Conservation (phyloP, 1,139 yeast genomes). For the Geotrichum reessii region DNA sequence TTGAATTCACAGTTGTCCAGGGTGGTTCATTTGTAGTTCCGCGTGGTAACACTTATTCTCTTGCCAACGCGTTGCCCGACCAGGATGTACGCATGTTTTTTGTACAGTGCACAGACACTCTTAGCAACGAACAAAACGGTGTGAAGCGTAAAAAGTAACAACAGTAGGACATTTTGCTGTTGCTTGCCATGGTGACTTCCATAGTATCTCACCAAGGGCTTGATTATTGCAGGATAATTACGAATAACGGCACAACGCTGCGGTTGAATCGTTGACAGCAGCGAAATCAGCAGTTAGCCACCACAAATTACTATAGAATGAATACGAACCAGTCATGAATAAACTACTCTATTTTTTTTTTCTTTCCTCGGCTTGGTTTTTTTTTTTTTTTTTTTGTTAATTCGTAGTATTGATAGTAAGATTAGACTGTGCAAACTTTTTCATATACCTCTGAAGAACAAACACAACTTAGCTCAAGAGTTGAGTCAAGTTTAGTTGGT, state of each 20-base stretch:
- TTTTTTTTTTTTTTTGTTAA: not conserved
- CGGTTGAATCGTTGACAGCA: not conserved
- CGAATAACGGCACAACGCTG: not conserved
- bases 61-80: constrained; percentile 48
- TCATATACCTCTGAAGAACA: no score
- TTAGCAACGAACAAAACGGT: constrained; percentile 17
- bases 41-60: constrained; percentile 64
- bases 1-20: constrained; percentile 53
- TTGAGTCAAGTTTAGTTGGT: no score
- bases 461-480: no score
- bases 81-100: constrained; percentile 62
- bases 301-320: not conserved
- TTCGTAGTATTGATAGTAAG: no score
- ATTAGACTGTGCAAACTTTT: no score
- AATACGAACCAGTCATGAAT: not conserved
- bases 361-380: no score
- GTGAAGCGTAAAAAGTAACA: not conserved
- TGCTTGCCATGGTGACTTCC: no score
- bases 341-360: not conserved
- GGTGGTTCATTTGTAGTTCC: constrained; percentile 86
- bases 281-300: not conserved
- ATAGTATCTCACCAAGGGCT: no score
- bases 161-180: not conserved
- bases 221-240: no score
- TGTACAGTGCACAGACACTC: constrained; percentile 56